Conservation (phyloP, 2,329 filamentous ascomycete species). For the Calycina herbarum region DNA sequence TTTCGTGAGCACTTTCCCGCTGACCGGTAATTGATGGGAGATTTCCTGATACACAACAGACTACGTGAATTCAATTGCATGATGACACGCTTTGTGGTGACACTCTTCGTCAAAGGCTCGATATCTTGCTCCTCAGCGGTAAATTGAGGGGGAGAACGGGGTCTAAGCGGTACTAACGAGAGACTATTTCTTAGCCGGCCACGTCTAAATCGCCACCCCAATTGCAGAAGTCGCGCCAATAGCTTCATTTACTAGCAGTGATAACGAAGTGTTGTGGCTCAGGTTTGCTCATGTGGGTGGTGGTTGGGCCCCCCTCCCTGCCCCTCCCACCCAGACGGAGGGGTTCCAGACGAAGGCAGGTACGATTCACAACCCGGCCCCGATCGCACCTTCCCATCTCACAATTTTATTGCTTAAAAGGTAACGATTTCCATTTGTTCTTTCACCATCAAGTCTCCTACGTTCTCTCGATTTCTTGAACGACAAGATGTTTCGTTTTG, state of each 20-base stretch:
- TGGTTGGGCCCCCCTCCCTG: neutral
- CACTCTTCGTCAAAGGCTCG: neutral
- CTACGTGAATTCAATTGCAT: neutral
- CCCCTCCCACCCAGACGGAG: neutral
- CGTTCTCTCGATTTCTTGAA: neutral
- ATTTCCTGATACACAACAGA: neutral
- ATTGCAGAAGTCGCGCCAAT: neutral
- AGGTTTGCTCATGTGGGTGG: neutral
- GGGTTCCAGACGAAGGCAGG: constrained; percentile 6
- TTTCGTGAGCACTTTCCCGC: neutral
- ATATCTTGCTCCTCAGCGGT: neutral
- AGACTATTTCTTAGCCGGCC: neutral
- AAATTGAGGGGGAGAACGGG: neutral
- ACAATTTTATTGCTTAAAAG: neutral
- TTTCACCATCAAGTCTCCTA: neutral
- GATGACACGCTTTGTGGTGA: neutral
- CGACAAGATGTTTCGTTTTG: constrained; percentile 16
- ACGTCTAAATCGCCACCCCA: neutral
- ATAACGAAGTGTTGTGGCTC: neutral
- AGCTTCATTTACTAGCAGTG: neutral
- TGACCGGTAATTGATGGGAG: neutral
- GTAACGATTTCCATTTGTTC: neutral
- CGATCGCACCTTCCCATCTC: neutral
- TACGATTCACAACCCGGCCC: constrained; percentile 3
- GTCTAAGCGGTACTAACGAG: neutral